Conservation (phyloP, 179 eudicot genomes). For the Dionaea muscipula region DNA sequence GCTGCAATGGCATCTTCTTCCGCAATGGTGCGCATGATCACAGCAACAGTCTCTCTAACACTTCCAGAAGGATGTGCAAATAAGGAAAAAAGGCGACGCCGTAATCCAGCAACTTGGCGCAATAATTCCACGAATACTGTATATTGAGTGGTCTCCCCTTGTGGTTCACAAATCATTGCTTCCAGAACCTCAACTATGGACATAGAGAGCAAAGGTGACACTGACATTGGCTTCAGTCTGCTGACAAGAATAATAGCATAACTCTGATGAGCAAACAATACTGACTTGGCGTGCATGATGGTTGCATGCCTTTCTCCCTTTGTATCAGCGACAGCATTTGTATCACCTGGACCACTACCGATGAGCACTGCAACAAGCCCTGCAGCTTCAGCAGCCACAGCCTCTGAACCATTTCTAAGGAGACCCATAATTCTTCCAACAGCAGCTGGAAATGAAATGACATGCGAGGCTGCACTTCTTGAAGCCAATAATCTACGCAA, state of each 20-base stretch:
- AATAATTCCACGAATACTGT: constrained; percentile 89
- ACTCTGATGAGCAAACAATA: constrained; percentile 64
- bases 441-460: constrained; percentile 96
- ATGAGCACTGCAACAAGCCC: constrained; percentile 87
- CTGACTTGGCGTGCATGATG: constrained; percentile 89
- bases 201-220: constrained; percentile 88
- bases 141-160: constrained; percentile 93
- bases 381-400: constrained; percentile 87
- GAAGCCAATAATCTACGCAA: constrained; percentile 79
- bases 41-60: constrained; percentile 93
- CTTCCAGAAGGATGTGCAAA: constrained; percentile 98
- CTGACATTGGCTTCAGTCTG: constrained; percentile 84
- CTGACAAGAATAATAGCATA: constrained; percentile 67
- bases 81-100: constrained; percentile 84
- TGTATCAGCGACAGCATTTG: constrained; percentile 55
- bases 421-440: constrained; percentile 98
- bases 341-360: constrained; percentile 91
- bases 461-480: constrained; percentile 94
- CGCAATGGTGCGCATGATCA: constrained; percentile 96
- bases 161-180: constrained; percentile 99
- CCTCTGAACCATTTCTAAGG: constrained; percentile 97
- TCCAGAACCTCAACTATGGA: constrained; percentile 89
- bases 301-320: constrained; percentile 95
- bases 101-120: constrained; percentile 87
- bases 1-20: constrained; percentile 99